These are phyloP conservation scores for Calophaca sinica DNA, from an alignment of 306 rosid genomes.

Conservation along the genomic window DNA sequence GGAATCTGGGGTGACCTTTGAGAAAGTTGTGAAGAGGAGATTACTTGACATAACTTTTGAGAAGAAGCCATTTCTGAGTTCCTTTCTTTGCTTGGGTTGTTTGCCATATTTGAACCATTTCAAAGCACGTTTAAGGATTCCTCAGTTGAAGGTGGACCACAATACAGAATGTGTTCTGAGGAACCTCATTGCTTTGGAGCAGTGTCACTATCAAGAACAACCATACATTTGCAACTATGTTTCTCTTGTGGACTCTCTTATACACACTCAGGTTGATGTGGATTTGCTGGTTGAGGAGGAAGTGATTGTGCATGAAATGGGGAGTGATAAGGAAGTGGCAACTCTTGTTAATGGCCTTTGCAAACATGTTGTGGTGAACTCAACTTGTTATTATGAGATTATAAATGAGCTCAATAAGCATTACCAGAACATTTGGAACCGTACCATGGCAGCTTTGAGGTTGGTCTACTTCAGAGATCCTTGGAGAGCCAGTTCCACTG, in stretches of 20 bases:
- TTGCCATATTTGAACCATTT: constrained; percentile 22
- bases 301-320: constrained; percentile 54
- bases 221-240: constrained; percentile 60
- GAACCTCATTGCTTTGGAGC: constrained; percentile 69
- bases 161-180: constrained; percentile 56
- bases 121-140: constrained; percentile 48
- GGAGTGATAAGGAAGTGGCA: constrained; percentile 59
- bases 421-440: constrained; percentile 56
- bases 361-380: constrained; percentile 46
- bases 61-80: constrained; percentile 36
- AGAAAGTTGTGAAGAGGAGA: constrained; percentile 22
- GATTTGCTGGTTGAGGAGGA: constrained; percentile 56
- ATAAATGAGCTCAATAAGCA: constrained; percentile 44
- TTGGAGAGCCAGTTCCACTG: constrained; percentile 70
- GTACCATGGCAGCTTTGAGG: constrained; percentile 52
- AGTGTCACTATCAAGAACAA: constrained; percentile 52
- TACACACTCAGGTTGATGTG: constrained; percentile 58
- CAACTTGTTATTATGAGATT: constrained; percentile 40
- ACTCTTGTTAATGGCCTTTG: constrained; percentile 52
- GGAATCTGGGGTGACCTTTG: constrained; percentile 54
- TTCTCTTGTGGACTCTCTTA: constrained; percentile 52
- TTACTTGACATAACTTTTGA: constrained; percentile 45
- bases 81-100: constrained; percentile 50
- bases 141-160: constrained; percentile 46
- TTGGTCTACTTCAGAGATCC: constrained; percentile 66